Percentiles rank a stretch among this genome's conserved stretches.
Evolutionary conservation across 1,284 basidiomycete genomes (phyloP).

Genomic region (Ganoderma multipileum): DNA sequence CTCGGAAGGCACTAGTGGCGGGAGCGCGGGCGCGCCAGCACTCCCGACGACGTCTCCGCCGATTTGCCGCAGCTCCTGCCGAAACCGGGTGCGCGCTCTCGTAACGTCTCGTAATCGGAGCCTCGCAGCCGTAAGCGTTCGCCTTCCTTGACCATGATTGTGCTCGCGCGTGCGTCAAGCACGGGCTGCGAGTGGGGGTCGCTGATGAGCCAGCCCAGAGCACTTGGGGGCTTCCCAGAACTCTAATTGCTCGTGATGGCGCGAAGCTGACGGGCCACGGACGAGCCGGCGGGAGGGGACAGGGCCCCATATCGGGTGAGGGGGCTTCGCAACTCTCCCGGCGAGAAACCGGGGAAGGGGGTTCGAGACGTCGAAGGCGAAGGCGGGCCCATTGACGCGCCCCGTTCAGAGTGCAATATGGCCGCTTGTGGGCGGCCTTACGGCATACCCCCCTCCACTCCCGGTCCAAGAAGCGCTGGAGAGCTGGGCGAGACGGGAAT

Average conservation of each 20-base stretch:
- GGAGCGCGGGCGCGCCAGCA: background rate
- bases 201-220: background rate
- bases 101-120: background rate
- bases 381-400: background rate
- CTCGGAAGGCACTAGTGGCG: background rate
- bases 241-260: constrained; percentile 2
- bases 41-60: constrained; percentile 1
- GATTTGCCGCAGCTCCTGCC: constrained; percentile 4
- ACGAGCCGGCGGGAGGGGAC: background rate
- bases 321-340: background rate
- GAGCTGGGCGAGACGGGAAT: background rate
- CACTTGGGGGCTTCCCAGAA: background rate
- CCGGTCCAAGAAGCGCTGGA: background rate
- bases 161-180: background rate
- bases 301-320: background rate
- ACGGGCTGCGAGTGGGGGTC: background rate
- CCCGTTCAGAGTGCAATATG: constrained; percentile 6
- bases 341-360: background rate
- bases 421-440: background rate
- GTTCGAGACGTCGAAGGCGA: constrained; percentile 4
- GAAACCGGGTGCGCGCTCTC: background rate
- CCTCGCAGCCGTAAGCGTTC: background rate
- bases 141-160: background rate
- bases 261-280: background rate
- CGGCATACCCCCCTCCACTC: constrained; percentile 2